Conservation (phyloP, 169 alveolate species). For the Perkinsus marinus region DNA sequence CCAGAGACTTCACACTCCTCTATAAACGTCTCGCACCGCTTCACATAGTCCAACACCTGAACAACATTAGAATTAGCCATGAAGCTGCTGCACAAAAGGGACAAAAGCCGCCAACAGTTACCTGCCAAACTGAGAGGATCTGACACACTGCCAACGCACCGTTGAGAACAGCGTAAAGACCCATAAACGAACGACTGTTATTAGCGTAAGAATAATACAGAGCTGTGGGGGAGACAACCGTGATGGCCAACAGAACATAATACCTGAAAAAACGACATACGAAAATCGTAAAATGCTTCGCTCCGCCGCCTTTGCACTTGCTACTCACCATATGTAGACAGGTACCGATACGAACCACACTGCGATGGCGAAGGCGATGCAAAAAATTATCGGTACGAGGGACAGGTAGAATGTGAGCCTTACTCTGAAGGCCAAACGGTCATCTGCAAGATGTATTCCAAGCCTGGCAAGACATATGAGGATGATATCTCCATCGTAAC, state of each 20-base stretch:
- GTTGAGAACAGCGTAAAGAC: background rate
- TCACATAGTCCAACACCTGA: background rate
- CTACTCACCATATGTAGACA: background rate
- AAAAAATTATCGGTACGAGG: background rate
- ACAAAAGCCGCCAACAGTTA: background rate
- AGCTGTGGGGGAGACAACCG: background rate
- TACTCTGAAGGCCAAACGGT: background rate
- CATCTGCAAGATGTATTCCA: background rate
- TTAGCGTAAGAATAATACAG: background rate
- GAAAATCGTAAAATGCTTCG: background rate
- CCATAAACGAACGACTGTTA: background rate
- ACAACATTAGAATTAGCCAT: background rate
- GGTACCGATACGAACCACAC: background rate
- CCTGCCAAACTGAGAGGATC: background rate
- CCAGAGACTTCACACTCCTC: background rate
- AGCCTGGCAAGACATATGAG: background rate
- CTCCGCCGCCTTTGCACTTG: background rate
- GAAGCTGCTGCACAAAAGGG: background rate
- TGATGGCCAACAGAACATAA: background rate
- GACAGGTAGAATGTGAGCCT: background rate
- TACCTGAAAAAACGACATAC: background rate
- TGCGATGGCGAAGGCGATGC: background rate
- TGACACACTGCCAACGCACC: background rate
- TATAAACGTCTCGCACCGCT: background rate
- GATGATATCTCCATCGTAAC: no score